Conservation (phyloP, 2,329 filamentous ascomycete genomes). For the Polychaeton citri region DNA sequence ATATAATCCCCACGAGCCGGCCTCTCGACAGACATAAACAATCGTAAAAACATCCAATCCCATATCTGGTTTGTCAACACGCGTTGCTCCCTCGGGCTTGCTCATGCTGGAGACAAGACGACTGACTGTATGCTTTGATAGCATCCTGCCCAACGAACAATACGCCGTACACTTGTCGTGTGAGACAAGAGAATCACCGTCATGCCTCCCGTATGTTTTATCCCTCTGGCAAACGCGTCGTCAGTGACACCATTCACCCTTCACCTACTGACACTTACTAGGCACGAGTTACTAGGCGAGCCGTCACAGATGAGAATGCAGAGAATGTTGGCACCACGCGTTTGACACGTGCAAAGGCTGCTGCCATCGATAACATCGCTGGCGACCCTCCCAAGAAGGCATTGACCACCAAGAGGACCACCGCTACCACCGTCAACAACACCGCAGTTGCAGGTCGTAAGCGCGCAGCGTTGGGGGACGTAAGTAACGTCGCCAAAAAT, state of each 20-base stretch:
- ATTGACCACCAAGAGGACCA: slow-evolving; percentile 31
- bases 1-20: no score
- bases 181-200: no score
- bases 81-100: no score
- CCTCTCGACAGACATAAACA: no score
- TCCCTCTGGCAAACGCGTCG: neutral
- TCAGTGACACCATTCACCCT: neutral
- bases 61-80: no score
- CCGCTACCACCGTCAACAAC: slow-evolving; percentile 25
- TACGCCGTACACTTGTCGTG: no score
- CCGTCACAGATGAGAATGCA: slow-evolving; percentile 83
- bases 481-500: slow-evolving; percentile 85
- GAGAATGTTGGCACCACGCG: slow-evolving; percentile 69
- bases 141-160: no score
- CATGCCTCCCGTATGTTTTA: slow-evolving; percentile 24
- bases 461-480: slow-evolving; percentile 78
- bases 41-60: no score
- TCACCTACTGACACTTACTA: slow-evolving; percentile 18
- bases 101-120: no score
- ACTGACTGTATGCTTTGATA: no score
- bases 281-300: slow-evolving; percentile 60
- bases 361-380: slow-evolving; percentile 44
- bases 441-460: slow-evolving; percentile 40
- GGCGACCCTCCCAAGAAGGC: slow-evolving; percentile 47
- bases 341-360: slow-evolving; percentile 84